Percentiles rank a stretch among this genome's conserved stretches.
These are phyloP conservation scores for Colletotrichum tamarilloi DNA, from an alignment of 2,329 filamentous ascomycete genomes.

Conservation along the genomic window DNA sequence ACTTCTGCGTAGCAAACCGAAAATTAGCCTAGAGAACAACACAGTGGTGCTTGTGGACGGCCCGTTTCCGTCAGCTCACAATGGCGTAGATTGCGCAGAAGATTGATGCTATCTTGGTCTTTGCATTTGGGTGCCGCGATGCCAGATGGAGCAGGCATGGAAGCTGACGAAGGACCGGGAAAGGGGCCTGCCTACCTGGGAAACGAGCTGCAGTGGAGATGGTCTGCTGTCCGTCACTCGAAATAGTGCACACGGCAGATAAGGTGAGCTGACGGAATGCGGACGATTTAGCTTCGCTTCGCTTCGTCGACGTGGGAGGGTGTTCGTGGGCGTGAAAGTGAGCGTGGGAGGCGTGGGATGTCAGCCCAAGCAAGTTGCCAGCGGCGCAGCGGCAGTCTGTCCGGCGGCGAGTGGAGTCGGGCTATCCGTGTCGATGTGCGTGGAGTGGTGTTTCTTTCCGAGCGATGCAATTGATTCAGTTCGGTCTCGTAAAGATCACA, in stretches of 20 bases:
- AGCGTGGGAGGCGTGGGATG: background rate
- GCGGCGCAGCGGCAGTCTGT: conserved; percentile 9
- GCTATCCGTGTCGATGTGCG: background rate
- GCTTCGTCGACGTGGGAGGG: background rate
- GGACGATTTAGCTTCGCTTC: background rate
- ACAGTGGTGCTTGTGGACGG: conserved; percentile 7
- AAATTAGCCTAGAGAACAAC: background rate
- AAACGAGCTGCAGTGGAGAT: conserved; percentile 20
- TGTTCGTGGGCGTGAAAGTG: background rate
- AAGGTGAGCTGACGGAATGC: conserved; percentile 9
- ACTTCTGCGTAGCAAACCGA: conserved; percentile 4
- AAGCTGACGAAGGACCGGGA: background rate
- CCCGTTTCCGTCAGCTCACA: conserved; percentile 28
- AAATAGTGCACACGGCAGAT: background rate
- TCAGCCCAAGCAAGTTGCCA: conserved; percentile 6
- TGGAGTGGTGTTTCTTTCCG: conserved; percentile 8
- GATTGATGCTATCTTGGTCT: background rate
- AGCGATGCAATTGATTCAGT: background rate
- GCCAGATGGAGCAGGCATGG: background rate
- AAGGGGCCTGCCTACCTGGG: conserved; percentile 20
- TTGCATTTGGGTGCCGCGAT: background rate
- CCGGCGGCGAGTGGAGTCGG: conserved; percentile 9
- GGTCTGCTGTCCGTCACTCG: background rate
- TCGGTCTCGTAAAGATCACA: background rate
- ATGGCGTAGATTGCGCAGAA: background rate